A percentile compares a stretch with the other conserved stretches of the same genome.
phyloP scores from a whole-genome alignment of 768 basidiomycete species.

The Tricholoma matsutake region DNA sequence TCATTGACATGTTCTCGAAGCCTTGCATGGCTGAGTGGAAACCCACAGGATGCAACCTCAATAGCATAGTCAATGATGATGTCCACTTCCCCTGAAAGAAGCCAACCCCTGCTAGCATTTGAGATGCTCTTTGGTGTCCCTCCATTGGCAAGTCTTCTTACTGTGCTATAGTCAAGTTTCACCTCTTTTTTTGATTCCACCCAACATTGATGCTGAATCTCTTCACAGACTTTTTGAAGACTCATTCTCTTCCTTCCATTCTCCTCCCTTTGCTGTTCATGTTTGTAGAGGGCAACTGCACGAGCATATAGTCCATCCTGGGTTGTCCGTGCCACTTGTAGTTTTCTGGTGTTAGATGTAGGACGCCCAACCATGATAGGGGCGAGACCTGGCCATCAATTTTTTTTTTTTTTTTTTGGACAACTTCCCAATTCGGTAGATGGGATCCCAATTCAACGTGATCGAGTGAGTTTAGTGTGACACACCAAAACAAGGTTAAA shows the following conservation, averaged over 20 bases:
- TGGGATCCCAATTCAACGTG: no score
- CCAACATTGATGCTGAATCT: neutral
- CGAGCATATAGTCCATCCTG: no score
- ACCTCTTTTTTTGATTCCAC: neutral
- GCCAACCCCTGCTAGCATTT: neutral
- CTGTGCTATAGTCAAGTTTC: neutral
- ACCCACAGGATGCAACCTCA: constrained; percentile 11
- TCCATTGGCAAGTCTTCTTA: neutral
- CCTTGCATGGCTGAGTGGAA: constrained; percentile 22
- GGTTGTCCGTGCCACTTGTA: no score
- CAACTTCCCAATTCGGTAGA: no score
- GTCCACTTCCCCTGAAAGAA: neutral
- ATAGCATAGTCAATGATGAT: neutral
- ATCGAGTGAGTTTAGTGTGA: no score
- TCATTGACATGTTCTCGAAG: constrained; percentile 24
- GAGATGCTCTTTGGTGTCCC: neutral
- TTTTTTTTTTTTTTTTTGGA: no score
- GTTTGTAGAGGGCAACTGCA: no score
- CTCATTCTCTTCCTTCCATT: neutral
- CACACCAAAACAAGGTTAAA: no score
- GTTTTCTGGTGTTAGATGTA: no score
- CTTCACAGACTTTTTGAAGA: neutral
- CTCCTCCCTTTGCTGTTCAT: neutral
- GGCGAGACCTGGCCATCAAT: no score
- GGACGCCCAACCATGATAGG: no score